A percentile compares a stretch with the other conserved stretches of the same genome.
phyloP scores from a whole-genome alignment of 1,284 basidiomycete species.

The Pyrrhoderma noxium region DNA sequence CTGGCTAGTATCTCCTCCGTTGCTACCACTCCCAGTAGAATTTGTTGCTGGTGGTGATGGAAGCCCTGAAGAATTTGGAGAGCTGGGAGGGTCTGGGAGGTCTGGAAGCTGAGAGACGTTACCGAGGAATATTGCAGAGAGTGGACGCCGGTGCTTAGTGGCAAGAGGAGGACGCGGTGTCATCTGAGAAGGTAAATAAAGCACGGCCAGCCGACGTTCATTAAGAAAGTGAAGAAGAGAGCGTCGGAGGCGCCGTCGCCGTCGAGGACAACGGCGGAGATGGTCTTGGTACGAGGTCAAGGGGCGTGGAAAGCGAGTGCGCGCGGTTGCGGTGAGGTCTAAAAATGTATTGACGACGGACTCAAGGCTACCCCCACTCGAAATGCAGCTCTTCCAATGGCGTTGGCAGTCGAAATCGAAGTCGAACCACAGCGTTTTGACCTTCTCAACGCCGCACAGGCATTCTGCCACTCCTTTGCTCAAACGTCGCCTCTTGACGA shows the following conservation, averaged over 20 bases:
- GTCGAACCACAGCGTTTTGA: slow-evolving; percentile 22
- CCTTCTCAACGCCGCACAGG: slow-evolving; percentile 39
- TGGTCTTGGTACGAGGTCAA: slow-evolving; percentile 9
- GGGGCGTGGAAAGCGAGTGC: neutral
- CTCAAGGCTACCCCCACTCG: too few relatives aligned
- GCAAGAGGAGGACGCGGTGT: slow-evolving; percentile 17
- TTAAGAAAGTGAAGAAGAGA: slow-evolving; percentile 11
- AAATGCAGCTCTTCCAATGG: too few relatives aligned
- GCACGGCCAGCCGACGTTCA: slow-evolving; percentile 8
- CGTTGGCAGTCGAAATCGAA: neutral
- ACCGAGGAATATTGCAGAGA: slow-evolving; percentile 41
- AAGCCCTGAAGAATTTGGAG: slow-evolving; percentile 41
- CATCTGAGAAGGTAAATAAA: slow-evolving; percentile 13
- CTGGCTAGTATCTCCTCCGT: slow-evolving; percentile 47
- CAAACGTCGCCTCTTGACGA: slow-evolving; percentile 33
- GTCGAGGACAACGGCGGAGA: slow-evolving; percentile 9
- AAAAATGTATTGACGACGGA: neutral
- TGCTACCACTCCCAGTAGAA: slow-evolving; percentile 71
- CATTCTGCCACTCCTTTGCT: slow-evolving; percentile 49
- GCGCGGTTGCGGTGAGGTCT: slow-evolving; percentile 2
- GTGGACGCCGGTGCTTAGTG: slow-evolving; percentile 16
- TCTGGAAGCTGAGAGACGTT: slow-evolving; percentile 42
- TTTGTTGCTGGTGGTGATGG: slow-evolving; percentile 76
- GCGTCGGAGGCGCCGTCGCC: slow-evolving; percentile 12
- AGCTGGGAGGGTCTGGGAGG: slow-evolving; percentile 55